A percentile compares a stretch with the other conserved stretches of the same genome.
These are phyloP conservation scores for Platanus orientalis DNA, from an alignment of 164 flowering plant genomes.

Conservation along the genomic window DNA sequence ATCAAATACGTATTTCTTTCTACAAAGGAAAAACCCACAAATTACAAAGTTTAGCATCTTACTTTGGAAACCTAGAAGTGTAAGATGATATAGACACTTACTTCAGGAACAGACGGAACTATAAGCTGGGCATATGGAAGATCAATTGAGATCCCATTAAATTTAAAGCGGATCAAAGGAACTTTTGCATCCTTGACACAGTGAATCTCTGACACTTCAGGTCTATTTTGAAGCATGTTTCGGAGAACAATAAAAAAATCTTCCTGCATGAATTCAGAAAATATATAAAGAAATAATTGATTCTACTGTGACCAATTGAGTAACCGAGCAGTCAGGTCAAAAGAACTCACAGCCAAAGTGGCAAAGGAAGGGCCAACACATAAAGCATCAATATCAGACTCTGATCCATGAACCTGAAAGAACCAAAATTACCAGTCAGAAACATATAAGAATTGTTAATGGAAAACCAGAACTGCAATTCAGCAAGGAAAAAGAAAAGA, in stretches of 20 bases:
- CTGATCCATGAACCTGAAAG: constrained; percentile 51
- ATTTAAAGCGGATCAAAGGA: constrained; percentile 57
- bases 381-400: constrained; percentile 62
- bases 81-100: no score
- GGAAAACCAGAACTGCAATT: no score
- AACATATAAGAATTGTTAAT: neutral
- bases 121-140: constrained; percentile 51
- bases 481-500: no score
- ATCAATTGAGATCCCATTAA: constrained; percentile 51
- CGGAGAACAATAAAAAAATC: constrained; percentile 55
- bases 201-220: constrained; percentile 42
- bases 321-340: neutral
- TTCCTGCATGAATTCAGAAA: constrained; percentile 30
- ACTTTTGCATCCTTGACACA: constrained; percentile 63
- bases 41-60: neutral
- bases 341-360: constrained; percentile 37
- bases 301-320: neutral
- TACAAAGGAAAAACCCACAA: neutral
- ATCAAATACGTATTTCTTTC: neutral
- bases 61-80: no score
- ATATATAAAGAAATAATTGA: no score
- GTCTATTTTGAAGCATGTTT: constrained; percentile 44
- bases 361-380: constrained; percentile 61
- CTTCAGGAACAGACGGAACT: constrained; percentile 44
- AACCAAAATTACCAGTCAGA: neutral